Percentiles rank a stretch among this genome's conserved stretches.
Evolutionary conservation across 768 basidiomycete species (phyloP).

Genomic region (Boletus subcaerulescens): DNA sequence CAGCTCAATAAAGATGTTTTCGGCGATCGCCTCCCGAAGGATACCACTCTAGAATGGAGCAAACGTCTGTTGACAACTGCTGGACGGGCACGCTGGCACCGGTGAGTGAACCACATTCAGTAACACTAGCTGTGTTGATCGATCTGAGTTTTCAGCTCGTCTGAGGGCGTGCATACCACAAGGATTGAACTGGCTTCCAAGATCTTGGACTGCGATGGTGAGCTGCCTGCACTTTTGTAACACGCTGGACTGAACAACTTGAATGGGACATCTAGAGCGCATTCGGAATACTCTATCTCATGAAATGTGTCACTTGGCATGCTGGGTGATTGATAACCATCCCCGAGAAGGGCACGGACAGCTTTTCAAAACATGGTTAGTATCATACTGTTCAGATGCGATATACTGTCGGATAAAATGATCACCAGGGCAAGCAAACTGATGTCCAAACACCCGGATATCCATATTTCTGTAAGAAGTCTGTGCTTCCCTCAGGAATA

Average conservation of each 20-base stretch:
- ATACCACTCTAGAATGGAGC: constrained; percentile 64
- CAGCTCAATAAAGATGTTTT: constrained; percentile 62
- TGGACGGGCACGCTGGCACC: constrained; percentile 63
- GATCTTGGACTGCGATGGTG: constrained; percentile 75
- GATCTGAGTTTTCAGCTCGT: constrained; percentile 37
- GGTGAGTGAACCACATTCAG: constrained; percentile 35
- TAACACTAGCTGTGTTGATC: not conserved
- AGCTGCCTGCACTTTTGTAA: constrained; percentile 5
- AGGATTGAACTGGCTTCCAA: constrained; percentile 82
- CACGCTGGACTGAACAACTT: not conserved
- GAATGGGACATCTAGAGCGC: constrained; percentile 49
- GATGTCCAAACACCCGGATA: constrained; percentile 64
- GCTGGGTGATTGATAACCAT: constrained; percentile 74
- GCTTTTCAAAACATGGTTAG: constrained; percentile 70
- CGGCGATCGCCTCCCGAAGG: constrained; percentile 46
- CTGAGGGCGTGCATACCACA: constrained; percentile 54
- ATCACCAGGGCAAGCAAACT: constrained; percentile 59
- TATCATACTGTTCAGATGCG: not conserved
- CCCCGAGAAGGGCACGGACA: constrained; percentile 72
- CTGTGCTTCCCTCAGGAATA: constrained; percentile 1
- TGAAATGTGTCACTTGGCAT: constrained; percentile 91
- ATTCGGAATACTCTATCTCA: constrained; percentile 82
- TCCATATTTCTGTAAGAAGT: constrained; percentile 62
- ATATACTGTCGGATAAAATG: not conserved
- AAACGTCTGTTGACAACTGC: constrained; percentile 65